Base-by-base conservation (phyloP, 2,329 filamentous ascomycete genomes). In the Fonsecaea pugnacius region DNA sequence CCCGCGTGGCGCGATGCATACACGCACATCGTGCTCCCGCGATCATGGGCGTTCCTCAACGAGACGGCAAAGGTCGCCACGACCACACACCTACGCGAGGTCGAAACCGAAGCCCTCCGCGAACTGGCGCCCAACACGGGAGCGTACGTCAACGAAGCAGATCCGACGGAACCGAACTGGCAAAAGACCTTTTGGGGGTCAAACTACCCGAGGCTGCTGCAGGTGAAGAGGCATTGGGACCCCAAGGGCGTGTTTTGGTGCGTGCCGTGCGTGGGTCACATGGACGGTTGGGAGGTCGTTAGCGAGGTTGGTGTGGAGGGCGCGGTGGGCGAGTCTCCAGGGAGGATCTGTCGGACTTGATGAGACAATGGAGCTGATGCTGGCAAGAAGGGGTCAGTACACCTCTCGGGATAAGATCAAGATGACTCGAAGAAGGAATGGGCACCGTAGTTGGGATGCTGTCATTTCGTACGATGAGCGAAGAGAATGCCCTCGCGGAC, bases 131-230 rank as follows among this genome's bases (percentile, higher is more conserved):
- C 73, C 0, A 36, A 68, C 5, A 67, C 62, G 6, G 74, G 73
- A 0, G 69, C 73, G 0, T 75, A 75, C 53, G 53, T 72, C n/a
- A 75, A 74, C 48, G 74, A 75, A 65, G 72, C 77, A 4, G 74
- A 79, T 65, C 72, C 75, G 8, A 73, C 73, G n/a, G 77, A 80
- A 67, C 74, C 77, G 4, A 67, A 74, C 30, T 80, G 76, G 70
- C 75, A 79, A 62, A 30, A 73, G 21, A 70, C 74, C 6, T 81
- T 79, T 67, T 80, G 75, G 74, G 79, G 78, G 12, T 53, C 68
- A 4, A 74, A 75, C 40, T 75, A 76, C 62, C 66, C 66, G 5
- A 65, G 68, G 12, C 43, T 78, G 50, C 70, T 73, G 24, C 36
- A 59, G 5, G 67, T 76, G 35, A 76, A 76, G 71, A 67, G 73